Conservation (phyloP, 2,329 filamentous ascomycete genomes). For the Cercospora sp. region DNA sequence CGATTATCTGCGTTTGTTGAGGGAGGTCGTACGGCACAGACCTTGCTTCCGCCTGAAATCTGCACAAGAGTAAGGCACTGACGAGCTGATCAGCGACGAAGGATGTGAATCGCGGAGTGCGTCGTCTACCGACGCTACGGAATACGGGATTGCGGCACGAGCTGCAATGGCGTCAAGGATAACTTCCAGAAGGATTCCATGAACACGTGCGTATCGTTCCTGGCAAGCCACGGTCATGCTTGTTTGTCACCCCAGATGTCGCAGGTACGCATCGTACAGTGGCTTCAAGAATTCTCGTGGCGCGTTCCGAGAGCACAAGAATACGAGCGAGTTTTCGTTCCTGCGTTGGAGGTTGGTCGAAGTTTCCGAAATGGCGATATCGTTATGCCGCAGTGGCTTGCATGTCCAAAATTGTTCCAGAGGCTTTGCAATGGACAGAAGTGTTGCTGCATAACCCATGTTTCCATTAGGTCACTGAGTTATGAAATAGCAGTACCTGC, state of each 20-base stretch:
- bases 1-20: background rate
- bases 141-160: constrained; percentile 9
- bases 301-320: background rate
- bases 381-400: background rate
- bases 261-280: background rate
- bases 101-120: constrained; percentile 13
- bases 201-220: background rate
- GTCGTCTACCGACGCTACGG: background rate
- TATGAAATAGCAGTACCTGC: background rate
- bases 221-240: background rate
- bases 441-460: background rate
- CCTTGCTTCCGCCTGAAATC: background rate
- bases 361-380: background rate
- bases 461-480: background rate
- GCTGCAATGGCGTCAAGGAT: background rate
- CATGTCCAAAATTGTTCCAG: background rate
- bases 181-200: background rate
- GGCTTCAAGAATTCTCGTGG: background rate
- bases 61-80: background rate
- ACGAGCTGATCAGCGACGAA: constrained; percentile 5
- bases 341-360: background rate
- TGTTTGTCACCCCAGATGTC: background rate
- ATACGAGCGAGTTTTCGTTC: background rate
- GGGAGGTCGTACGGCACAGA: background rate
- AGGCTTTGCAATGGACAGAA: background rate